A percentile compares a stretch with the other conserved stretches of the same genome.
phyloP scores from a whole-genome alignment of 148 eudicot species.

The Amaranthus hypochondriacus region DNA sequence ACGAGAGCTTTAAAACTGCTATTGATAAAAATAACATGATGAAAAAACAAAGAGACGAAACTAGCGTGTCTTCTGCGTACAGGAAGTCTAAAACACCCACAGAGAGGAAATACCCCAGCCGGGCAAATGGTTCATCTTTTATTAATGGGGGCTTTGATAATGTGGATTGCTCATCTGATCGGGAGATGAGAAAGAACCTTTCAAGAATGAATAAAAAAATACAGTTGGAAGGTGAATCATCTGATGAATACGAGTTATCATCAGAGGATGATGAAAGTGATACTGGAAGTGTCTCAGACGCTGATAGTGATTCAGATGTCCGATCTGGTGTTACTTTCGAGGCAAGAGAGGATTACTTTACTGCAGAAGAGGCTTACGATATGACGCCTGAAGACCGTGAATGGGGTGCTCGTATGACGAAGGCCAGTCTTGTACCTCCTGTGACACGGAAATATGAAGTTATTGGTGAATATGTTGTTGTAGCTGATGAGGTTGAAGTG shows the following conservation, averaged over 20 bases:
- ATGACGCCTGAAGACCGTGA: conserved; percentile 75
- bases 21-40: conserved; percentile 49
- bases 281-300: conserved; percentile 59
- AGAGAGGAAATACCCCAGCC: conserved; percentile 46
- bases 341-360: conserved; percentile 42
- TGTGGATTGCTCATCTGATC: conserved; percentile 64
- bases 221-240: conserved; percentile 74
- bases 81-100: conserved; percentile 47
- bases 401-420: conserved; percentile 99
- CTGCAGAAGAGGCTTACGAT: conserved; percentile 61
- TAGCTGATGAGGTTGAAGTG: conserved; percentile 89
- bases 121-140: conserved; percentile 46
- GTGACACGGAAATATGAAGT: conserved; percentile 94
- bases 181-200: conserved; percentile 57
- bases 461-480: conserved; percentile 70
- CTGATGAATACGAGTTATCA: conserved; percentile 60
- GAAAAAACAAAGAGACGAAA: conserved; percentile 59
- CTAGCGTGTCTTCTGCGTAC: conserved; percentile 41
- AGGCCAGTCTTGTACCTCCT: conserved; percentile 97
- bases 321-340: conserved; percentile 48
- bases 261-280: conserved; percentile 61
- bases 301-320: conserved; percentile 66
- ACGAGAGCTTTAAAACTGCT: conserved; percentile 37
- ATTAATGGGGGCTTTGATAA: conserved; percentile 49
- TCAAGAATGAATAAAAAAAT: conserved; percentile 54